Base-by-base conservation (phyloP, 179 eudicot species). In the Dionaea muscipula region DNA sequence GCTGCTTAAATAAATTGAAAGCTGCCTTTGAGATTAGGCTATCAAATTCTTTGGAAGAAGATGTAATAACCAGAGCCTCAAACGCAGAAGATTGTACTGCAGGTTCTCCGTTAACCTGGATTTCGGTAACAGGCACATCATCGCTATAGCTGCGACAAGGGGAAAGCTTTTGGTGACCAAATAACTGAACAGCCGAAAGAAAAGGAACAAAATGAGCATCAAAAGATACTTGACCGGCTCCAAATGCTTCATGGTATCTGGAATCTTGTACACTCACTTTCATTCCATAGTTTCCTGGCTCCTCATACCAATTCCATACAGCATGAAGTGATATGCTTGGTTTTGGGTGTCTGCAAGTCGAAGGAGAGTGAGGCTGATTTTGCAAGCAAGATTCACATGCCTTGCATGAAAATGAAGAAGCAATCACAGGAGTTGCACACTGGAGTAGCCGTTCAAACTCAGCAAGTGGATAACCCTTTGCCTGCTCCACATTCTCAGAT, bases 291-390 rank as follows among this genome's bases (percentile, higher is more conserved):
- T 59, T 69, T 56, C 80, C 83, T 35, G 72, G 80, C 60, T 67
- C 77, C 67, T 78, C 83, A 61, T 75, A 75, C 83, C 83, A 78
- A 37, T 72, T 64, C 75, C 78, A 78, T 53, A 78, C 45, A 44
- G 62, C 51, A 26, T 69, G 51, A 68, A 78, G 67, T 59, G 75
- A 48, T 51, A 75, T 59, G 33, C 56, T 66, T 14, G 78, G 78
- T 23, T 21, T 63, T 48, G 66, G 54, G 46, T 78, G 66, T 57
- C 54, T 38, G 56, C 35, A 31, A 11, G 10, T 11, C 5, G 68
- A 55, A 28, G 37, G 58, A 50, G 21, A 26, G 51, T 14, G 20
- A 37, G 21, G 50, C 48, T 54, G 64, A 53, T 53, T 51, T 28
- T 50, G 25, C 28, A 17, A 66, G 64, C 61, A 46, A 53, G 44